Percentiles rank a stretch among this genome's conserved stretches.
phyloP scores from a whole-genome alignment of 1,284 basidiomycete species.

The Termitomyces sp. region DNA sequence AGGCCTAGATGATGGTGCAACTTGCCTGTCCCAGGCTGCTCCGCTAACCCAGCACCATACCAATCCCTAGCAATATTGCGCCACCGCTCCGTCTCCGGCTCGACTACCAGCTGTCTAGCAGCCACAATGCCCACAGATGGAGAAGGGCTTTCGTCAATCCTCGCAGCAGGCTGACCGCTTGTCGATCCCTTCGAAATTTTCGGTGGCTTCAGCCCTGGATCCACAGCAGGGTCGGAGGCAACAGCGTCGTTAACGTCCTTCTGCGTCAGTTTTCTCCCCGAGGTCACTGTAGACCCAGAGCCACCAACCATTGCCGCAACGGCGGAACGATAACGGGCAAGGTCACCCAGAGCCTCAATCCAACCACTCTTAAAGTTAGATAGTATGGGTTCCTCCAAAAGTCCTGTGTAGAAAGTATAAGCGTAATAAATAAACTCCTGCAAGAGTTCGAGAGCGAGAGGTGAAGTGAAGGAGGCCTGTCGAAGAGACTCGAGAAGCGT shows the following conservation, averaged over 20 bases:
- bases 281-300: conserved; percentile 2
- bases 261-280: conserved; percentile 36
- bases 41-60: conserved; percentile 85
- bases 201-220: conserved; percentile 2
- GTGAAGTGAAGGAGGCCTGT: conserved; percentile 65
- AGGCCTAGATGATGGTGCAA: conserved; percentile 94
- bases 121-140: conserved; percentile 86
- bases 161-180: conserved; percentile 48
- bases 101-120: conserved; percentile 80
- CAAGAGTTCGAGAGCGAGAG: conserved; percentile 69
- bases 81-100: conserved; percentile 93
- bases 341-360: conserved; percentile 94
- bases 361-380: conserved; percentile 74
- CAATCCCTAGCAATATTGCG: conserved; percentile 85
- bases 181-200: conserved; percentile 29
- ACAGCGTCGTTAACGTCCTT: conserved; percentile 42
- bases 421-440: conserved; percentile 93
- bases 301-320: conserved; percentile 71
- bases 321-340: conserved; percentile 92
- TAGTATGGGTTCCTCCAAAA: conserved; percentile 81
- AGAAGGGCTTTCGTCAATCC: conserved; percentile 62
- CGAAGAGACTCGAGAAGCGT: conserved; percentile 87
- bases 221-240: conserved; percentile 21
- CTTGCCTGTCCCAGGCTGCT: conserved; percentile 87
- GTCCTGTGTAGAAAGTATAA: conserved; percentile 88